Evolutionary conservation across 2,329 filamentous ascomycete genomes (phyloP), one percentile per base, ranked within the genome.

Genomic region (Paramyrothecium roridum): DNA sequence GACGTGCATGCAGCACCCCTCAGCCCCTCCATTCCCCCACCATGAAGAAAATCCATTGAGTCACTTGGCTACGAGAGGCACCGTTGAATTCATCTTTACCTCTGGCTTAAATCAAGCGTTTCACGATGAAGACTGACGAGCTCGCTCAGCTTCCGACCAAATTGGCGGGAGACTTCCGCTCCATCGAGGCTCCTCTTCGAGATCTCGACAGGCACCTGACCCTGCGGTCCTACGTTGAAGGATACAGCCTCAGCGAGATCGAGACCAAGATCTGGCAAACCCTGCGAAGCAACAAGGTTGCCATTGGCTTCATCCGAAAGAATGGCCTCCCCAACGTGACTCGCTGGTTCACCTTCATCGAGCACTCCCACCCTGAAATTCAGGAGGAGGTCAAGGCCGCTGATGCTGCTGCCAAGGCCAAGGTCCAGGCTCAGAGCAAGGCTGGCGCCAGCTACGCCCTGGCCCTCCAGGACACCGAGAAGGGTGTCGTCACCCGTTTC

Each of bases 401-500:
- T 65, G 88, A 88, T 64, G 83, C 84, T 50, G 83, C 81, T n/a
- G 82, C 83, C 58, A 86, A 84, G 68, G 84, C 84, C 63, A 90
- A 89, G 79, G 85, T 88, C 61, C 80, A 80, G 40, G 84, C 84
- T 21, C 83, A 82, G 61, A 87, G 84, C 67, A 91, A 90, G 70
- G 88, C 89, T 52, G 91, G 91, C 60, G 91, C 84, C 56, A 96
- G 86, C 79, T 98, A 95, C 75, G 92, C 96, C 69, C 90, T 97
- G 71, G 89, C 87, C 2, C 81, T 97, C 40, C 86, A 89, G 65
- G 90, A 96, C 70, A 88, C 89, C 10, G 90, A 93, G 40, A 87
- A 93, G 70, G 92, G 91, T 3, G 92, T 98, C 56, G 90, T 97
- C 20, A 96, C 91, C 21, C 83, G 93, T 65, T 98, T 98, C 76